These are phyloP conservation scores for Fusarium fracticaudum DNA, from an alignment of 2,329 filamentous ascomycete species.

Conservation along the genomic window DNA sequence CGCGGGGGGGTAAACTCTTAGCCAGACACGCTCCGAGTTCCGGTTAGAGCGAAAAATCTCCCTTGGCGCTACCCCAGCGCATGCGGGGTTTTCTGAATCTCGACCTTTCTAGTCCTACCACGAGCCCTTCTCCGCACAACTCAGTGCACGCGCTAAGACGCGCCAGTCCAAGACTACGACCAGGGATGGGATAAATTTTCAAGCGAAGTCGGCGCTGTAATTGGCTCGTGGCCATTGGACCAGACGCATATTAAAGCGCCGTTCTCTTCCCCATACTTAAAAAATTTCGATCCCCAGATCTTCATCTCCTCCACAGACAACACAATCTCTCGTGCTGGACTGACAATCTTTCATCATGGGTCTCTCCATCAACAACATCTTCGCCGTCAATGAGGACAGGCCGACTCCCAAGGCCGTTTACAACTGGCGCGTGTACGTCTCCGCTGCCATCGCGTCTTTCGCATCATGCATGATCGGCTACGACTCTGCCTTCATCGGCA, in stretches of 20 bases:
- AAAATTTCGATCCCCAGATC: not conserved
- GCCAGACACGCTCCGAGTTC: not conserved
- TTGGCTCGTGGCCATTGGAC: not conserved
- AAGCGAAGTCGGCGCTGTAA: not conserved
- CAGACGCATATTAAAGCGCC: not conserved
- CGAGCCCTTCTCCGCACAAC: not conserved
- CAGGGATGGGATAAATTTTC: constrained; percentile 6
- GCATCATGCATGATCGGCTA: constrained; percentile 68
- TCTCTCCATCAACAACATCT: constrained; percentile 52
- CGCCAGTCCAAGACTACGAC: not conserved
- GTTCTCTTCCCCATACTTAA: not conserved
- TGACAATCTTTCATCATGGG: not conserved
- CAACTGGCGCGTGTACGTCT: constrained; percentile 68
- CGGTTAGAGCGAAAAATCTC: not conserved
- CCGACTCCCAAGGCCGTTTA: constrained; percentile 66
- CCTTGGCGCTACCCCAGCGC: not conserved
- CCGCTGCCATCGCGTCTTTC: constrained; percentile 63
- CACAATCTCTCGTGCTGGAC: not conserved
- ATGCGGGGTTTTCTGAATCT: constrained; percentile 2
- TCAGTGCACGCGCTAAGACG: not conserved
- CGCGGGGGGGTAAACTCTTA: not conserved
- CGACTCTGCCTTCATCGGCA: constrained; percentile 82
- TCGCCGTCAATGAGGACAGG: constrained; percentile 64
- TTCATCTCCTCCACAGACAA: not conserved
- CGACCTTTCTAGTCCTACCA: not conserved